Conservation (phyloP, 179 eudicot species). For the Vitellaria paradoxa region DNA sequence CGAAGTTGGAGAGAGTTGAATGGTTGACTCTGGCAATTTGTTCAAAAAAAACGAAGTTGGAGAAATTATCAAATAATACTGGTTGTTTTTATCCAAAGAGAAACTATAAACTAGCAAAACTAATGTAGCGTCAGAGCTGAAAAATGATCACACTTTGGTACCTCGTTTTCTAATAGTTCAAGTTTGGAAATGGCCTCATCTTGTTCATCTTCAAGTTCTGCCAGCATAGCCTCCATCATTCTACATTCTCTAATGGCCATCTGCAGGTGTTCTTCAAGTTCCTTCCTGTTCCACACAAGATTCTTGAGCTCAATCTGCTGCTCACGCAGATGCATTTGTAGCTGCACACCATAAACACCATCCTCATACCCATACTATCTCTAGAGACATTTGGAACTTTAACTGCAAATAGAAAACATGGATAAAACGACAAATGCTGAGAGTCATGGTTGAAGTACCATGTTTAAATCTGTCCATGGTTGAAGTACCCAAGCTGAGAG, state of each 20-base stretch:
- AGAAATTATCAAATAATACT: too few relatives aligned
- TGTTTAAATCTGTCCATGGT: too few relatives aligned
- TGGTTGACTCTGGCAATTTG: too few relatives aligned
- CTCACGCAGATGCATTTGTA: conserved; percentile 54
- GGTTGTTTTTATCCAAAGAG: neutral
- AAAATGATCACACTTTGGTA: conserved; percentile 20
- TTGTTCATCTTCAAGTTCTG: conserved; percentile 80
- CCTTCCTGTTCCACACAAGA: conserved; percentile 51
- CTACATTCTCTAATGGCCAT: conserved; percentile 47
- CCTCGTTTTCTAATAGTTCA: conserved; percentile 66
- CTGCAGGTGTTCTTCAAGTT: conserved; percentile 44
- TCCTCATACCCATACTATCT: neutral
- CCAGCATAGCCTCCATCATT: conserved; percentile 54
- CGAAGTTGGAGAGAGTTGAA: too few relatives aligned
- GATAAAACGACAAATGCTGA: too few relatives aligned
- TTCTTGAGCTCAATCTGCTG: conserved; percentile 54
- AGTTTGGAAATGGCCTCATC: conserved; percentile 67
- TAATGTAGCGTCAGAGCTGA: neutral
- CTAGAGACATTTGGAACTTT: too few relatives aligned
- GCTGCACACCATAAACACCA: conserved; percentile 39
- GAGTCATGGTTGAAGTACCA: too few relatives aligned
- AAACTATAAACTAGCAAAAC: neutral
- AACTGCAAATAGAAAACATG: too few relatives aligned
- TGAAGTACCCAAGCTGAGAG: too few relatives aligned
- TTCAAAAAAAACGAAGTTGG: too few relatives aligned